Base-by-base conservation (phyloP, 495 filamentous ascomycete genomes). In the Hypomontagnella monticulosa region DNA sequence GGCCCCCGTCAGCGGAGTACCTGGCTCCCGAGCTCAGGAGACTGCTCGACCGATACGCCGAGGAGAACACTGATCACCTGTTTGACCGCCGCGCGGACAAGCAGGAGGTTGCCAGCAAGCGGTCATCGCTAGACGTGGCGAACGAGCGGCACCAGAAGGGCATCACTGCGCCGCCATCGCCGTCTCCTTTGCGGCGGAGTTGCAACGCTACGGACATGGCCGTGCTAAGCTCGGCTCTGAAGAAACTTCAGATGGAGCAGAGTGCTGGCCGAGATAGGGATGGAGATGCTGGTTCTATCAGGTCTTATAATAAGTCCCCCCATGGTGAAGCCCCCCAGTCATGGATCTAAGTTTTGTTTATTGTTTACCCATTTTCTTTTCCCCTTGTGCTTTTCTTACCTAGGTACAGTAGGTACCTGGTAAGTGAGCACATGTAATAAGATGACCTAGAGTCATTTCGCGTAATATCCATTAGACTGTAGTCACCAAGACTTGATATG, bases 181-280 rank as follows among this genome's bases (percentile, higher is more conserved):
- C 55, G 1, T 66, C 62, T 0, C 41, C 55, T 6, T 49, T 66
- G 0, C 49, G 62, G 14, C 0, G 32, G 2, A 64, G 61, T 32
- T 58, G 40, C 23, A 52, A 57, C 52, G 34, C 61, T 8, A 41
- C 38, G 5, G 49, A 62, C 16, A 54, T 62, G 49, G 59, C 18
- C n/a, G 30, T 20, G 41, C 33, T 62, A 9, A n/a, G 33, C 6
- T 18, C 33, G 1, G 12, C 43, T 6, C 49, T 62, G 12, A 23
- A 55, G 4, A 27, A 1, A 2, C 34, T 55, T 41, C 4, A 37
- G 41, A n/a, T 10, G 1, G 40, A 46, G 12, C 38, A 36, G 30
- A 14, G 42, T 11, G 33, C 4, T 16, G 42, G n/a, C n/a, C n/a
- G n/a, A 2, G 32, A 36, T 12, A 14, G 19, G 4, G 18, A 7